Percentiles rank a stretch among this genome's conserved stretches.
These are phyloP conservation scores for Cryptococcus sp. DNA, from an alignment of 1,284 basidiomycete genomes.

Conservation along the genomic window DNA sequence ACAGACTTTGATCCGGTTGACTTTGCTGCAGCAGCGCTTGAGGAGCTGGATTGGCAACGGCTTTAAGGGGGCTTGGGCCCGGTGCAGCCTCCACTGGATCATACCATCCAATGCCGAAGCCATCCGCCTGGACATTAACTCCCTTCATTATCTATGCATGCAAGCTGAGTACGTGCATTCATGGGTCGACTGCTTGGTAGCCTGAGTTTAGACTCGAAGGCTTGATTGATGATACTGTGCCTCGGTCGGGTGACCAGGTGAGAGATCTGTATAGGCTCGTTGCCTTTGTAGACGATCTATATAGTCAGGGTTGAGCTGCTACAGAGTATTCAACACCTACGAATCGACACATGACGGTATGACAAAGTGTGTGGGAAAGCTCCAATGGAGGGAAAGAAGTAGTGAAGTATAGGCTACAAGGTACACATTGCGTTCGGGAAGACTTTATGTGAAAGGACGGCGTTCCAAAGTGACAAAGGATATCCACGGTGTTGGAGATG, in stretches of 20 bases:
- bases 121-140: conserved; percentile 61
- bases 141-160: neutral
- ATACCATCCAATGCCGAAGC: conserved; percentile 86
- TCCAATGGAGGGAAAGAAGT: too few relatives aligned
- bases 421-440: too few relatives aligned
- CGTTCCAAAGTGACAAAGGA: too few relatives aligned
- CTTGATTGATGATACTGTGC: conserved; percentile 94
- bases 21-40: neutral
- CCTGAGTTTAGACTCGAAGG: conserved; percentile 83
- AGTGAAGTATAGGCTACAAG: too few relatives aligned
- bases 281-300: conserved; percentile 72
- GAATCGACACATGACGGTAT: conserved; percentile 23
- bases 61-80: conserved; percentile 6
- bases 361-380: neutral
- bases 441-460: too few relatives aligned
- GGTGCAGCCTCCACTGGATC: conserved; percentile 25
- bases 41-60: conserved; percentile 6
- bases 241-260: conserved; percentile 87
- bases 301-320: neutral
- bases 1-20: neutral
- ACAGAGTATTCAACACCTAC: conserved; percentile 9
- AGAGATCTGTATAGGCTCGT: conserved; percentile 77
- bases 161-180: conserved; percentile 52
- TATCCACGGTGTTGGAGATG: too few relatives aligned
- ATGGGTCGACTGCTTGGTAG: conserved; percentile 75